Evolutionary conservation across 2,329 filamentous ascomycete genomes (phyloP).

Genomic region (Cladosporium cucumerinum): DNA sequence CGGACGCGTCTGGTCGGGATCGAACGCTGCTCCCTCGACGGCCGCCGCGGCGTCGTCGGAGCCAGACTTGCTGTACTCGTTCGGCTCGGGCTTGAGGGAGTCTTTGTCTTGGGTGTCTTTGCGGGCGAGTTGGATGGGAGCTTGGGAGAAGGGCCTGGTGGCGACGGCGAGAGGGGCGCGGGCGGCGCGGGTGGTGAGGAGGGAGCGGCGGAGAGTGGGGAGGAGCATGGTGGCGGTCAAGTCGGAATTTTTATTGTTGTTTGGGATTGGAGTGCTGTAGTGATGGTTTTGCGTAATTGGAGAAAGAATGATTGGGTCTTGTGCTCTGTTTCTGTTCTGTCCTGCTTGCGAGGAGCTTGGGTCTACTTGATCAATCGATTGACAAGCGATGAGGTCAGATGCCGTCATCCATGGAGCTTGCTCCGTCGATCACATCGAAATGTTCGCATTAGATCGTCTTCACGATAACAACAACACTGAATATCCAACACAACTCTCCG

Average conservation of each 20-base stretch:
- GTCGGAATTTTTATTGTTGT: not conserved
- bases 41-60: slow-evolving; percentile 58
- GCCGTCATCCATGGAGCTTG: not conserved
- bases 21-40: slow-evolving; percentile 62
- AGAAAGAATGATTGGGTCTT: not conserved
- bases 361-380: not conserved
- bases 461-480: not conserved
- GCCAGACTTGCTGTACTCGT: slow-evolving; percentile 67
- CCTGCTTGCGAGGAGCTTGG: not conserved
- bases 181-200: not conserved
- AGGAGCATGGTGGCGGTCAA: not conserved
- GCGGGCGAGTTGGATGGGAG: slow-evolving; percentile 21
- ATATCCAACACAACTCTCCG: not conserved
- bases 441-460: not conserved
- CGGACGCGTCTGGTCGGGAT: slow-evolving; percentile 64
- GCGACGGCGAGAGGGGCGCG: not conserved
- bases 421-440: not conserved
- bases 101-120: slow-evolving; percentile 51
- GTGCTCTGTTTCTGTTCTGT: not conserved
- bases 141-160: not conserved
- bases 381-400: slow-evolving; percentile 4
- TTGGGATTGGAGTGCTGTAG: not conserved
- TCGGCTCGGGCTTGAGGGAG: slow-evolving; percentile 60
- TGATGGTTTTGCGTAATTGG: not conserved
- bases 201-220: slow-evolving; percentile 6